A percentile compares a stretch with the other conserved stretches of the same genome.
These are phyloP conservation scores for Aspergillus aculeatinus DNA, from an alignment of 2,329 filamentous ascomycete genomes.

Conservation along the genomic window DNA sequence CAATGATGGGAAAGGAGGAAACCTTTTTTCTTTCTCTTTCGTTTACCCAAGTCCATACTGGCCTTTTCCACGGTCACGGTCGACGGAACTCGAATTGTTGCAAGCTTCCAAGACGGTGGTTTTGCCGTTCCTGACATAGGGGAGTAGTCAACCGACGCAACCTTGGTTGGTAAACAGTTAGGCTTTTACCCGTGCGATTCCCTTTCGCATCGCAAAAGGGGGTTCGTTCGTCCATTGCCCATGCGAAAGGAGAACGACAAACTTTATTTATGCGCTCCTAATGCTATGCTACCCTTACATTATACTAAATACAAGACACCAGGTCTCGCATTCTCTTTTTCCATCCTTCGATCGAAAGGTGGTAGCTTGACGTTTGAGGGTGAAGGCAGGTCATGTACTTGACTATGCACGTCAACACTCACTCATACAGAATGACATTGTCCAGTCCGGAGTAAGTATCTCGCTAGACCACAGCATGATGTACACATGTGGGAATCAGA, in stretches of 20 bases:
- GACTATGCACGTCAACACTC: not conserved
- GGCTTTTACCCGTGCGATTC: not conserved
- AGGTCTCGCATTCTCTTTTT: not conserved
- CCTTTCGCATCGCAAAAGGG: not conserved
- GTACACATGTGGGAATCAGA: not conserved
- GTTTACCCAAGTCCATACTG: not conserved
- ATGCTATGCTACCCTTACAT: not conserved
- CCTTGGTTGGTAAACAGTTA: not conserved
- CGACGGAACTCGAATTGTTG: not conserved
- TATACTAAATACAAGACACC: too few species aligned
- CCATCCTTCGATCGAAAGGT: not conserved
- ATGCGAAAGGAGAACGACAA: not conserved
- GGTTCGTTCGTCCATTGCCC: not conserved
- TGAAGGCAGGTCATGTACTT: not conserved
- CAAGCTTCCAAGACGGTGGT: not conserved
- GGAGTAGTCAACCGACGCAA: not conserved
- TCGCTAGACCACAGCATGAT: not conserved
- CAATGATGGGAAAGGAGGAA: not conserved
- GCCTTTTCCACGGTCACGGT: not conserved
- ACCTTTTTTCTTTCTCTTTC: not conserved
- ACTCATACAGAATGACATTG: not conserved
- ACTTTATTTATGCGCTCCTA: not conserved
- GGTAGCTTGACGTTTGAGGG: not conserved
- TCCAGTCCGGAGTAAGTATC: not conserved
- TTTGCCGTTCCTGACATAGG: conserved; percentile 7